Base-by-base conservation (phyloP, 352 stramenopile genomes). In the Thalassiosira livingstoniorum region DNA sequence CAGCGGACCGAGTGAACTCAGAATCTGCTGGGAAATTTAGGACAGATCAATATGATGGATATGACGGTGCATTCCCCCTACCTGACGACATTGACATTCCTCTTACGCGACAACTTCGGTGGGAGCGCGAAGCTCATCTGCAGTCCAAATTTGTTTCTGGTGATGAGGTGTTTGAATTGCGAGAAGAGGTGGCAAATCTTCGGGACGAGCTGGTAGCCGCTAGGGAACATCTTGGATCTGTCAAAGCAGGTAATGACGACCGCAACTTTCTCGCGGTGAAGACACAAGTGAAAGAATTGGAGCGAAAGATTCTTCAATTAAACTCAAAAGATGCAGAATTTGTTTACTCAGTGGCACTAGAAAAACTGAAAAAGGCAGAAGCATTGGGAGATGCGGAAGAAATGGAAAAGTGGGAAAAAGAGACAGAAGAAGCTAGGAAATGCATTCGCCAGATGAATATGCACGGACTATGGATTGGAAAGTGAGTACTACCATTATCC, bases 381-480 rank as follows among this genome's bases (percentile, higher is more conserved):
- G 47, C 11, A 23, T 29, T 27, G n/a, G 83, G 86, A 0, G 47
- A 85, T 61, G n/a, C n/a, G n/a, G 15, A 64, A 11, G 63, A 82
- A 13, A 73, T 73, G 21, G 80, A 83, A 32, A 68, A 83, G 21
- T 85, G 78, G 45, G 27, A 43, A 34, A 2, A 77, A n/a, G 34
- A 85, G 29, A 85, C 85, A 2, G 42, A 73, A 5, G 75, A 86
- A 32, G 89, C 89, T 2, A 54, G 86, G 15, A 54, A 51, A 0
- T 81, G 69, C 18, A 75, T 94, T 29, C 89, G 87, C 51, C 87
- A 94, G 31, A 87, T 93, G 35, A 82, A 92, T 45, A 75, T 94
- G 69, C 85, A 92, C 60, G 89, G 89, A 27, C 72, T 94, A 3
- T 92, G 87, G 87, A 85, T 92, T 64, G 89, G 89, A 66, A 94